Percentiles rank a stretch among this genome's conserved stretches.
Conservation (phyloP, 768 basidiomycete genomes). For the Gautieria morchelliformis region DNA sequence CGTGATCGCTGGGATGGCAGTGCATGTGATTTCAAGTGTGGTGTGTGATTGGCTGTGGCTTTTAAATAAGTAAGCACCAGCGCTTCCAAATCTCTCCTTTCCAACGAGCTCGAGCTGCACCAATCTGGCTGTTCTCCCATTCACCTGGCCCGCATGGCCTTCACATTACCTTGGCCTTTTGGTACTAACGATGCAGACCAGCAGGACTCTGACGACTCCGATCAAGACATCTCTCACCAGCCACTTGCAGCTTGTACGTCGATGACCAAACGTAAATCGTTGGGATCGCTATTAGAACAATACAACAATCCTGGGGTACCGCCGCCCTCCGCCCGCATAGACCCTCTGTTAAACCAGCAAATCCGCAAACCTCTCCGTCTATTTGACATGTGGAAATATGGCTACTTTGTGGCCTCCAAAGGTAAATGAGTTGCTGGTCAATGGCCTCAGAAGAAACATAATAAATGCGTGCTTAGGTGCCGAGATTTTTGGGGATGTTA, state of each 20-base stretch:
- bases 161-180: conserved; percentile 3
- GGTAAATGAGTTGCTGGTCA: conserved; percentile 28
- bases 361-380: conserved; percentile 46
- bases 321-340: conserved; percentile 67
- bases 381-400: conserved; percentile 69
- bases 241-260: background rate
- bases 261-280: conserved; percentile 1
- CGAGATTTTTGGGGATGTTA: conserved; percentile 51
- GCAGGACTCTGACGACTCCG: background rate
- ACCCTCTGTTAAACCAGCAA: conserved; percentile 54
- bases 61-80: background rate
- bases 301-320: conserved; percentile 60
- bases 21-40: too few relatives aligned
- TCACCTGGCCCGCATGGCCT: background rate
- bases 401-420: conserved; percentile 50
- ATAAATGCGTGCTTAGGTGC: conserved; percentile 23
- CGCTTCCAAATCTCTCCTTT: background rate
- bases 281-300: conserved; percentile 29
- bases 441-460: background rate
- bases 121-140: background rate
- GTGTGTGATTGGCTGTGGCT: background rate
- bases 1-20: too few relatives aligned
- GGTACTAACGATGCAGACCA: background rate
- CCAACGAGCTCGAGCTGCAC: background rate
- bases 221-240: background rate